Evolutionary conservation across 2,329 filamentous ascomycete species (phyloP).

Genomic region (Sarocladium brachiariae): DNA sequence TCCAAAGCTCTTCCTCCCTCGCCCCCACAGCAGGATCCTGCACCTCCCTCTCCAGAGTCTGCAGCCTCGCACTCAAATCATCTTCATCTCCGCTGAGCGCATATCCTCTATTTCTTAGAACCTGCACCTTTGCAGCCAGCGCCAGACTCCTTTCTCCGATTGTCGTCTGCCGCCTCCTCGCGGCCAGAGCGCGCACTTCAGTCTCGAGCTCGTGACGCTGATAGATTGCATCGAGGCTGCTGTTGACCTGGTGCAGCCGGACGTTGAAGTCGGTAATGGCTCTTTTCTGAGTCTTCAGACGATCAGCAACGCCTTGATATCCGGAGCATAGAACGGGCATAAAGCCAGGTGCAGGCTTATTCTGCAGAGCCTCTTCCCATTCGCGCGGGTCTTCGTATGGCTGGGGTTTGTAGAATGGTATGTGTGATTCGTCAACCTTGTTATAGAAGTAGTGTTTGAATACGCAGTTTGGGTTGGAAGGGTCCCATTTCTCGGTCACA

Average conservation of each 20-base stretch:
- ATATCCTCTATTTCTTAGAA: conserved; percentile 74
- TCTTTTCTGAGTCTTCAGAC: conserved; percentile 64
- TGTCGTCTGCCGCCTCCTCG: conserved; percentile 63
- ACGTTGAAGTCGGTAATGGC: conserved; percentile 64
- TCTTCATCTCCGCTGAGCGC: conserved; percentile 75
- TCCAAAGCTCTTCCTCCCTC: conserved; percentile 80
- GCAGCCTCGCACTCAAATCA: conserved; percentile 64
- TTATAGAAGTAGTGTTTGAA: conserved; percentile 89
- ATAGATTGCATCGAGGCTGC: conserved; percentile 63
- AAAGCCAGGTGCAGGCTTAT: conserved; percentile 68
- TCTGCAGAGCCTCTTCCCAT: conserved; percentile 78
- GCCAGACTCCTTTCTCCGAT: conserved; percentile 67
- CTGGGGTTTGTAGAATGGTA: conserved; percentile 69
- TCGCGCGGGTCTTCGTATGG: conserved; percentile 66
- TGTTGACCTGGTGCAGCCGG: conserved; percentile 73
- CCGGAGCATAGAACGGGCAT: conserved; percentile 72
- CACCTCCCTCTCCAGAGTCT: conserved; percentile 60
- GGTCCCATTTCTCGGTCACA: conserved; percentile 69
- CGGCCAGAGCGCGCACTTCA: conserved; percentile 65
- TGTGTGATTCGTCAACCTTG: conserved; percentile 64
- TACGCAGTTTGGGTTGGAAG: conserved; percentile 57
- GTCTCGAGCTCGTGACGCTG: conserved; percentile 71
- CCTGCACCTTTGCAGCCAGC: conserved; percentile 72
- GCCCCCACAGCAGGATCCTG: conserved; percentile 70
- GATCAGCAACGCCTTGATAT: conserved; percentile 63